Conservation (phyloP, 2,329 filamentous ascomycete genomes). For the Pseudogymnoascus sp. region DNA sequence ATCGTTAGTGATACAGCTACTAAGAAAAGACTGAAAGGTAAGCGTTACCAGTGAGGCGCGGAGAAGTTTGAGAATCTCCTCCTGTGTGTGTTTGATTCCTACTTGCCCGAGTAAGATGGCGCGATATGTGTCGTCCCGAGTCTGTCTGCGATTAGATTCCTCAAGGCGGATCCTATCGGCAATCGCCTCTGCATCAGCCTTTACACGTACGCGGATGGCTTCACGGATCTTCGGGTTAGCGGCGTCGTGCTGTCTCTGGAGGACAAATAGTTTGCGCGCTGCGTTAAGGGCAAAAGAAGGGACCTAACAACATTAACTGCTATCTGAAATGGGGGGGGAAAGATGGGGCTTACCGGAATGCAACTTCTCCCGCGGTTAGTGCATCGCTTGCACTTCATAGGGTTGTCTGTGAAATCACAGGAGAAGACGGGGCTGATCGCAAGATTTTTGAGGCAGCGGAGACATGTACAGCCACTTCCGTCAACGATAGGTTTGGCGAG, state of each 20-base stretch:
- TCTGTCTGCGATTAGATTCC: not conserved
- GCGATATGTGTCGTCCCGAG: not conserved
- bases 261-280: not conserved
- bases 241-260: not conserved
- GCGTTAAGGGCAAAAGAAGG: not conserved
- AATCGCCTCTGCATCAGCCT: not conserved
- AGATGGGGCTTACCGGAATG: not conserved
- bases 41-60: not conserved
- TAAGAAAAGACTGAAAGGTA: not conserved
- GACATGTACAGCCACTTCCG: not conserved
- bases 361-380: not conserved
- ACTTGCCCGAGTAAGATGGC: not conserved
- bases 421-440: not conserved
- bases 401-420: not conserved
- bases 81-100: not conserved
- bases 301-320: not conserved
- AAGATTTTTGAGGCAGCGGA: not conserved
- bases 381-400: not conserved
- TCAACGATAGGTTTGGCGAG: not conserved
- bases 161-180: not conserved
- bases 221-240: not conserved
- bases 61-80: not conserved
- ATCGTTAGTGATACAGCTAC: not conserved
- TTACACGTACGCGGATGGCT: not conserved
- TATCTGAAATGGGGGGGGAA: not conserved